Evolutionary conservation across 495 filamentous ascomycete genomes (phyloP), one percentile per base, ranked within the genome.

Genomic region (Aspergillus panamensis): DNA sequence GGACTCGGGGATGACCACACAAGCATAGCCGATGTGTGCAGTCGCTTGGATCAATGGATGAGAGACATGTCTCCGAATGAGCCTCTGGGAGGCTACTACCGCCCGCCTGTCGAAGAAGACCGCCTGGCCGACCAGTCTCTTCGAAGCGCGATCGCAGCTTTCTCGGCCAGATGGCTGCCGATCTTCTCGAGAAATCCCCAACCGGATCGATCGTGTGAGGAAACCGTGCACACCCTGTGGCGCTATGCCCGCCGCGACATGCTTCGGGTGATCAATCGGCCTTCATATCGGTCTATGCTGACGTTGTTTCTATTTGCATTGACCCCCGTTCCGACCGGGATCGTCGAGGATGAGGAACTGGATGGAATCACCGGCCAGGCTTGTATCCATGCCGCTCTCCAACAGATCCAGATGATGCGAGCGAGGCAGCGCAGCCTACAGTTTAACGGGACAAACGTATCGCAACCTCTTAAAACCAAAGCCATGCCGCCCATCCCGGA

Each of bases 371-470:
- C 32, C 43, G 53, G 53, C 5, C 53, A 55, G 29, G 43, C 45
- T 3, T 55, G 53, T 35, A 37, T 55, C 13, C 53, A 55, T 47
- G 53, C 53, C 8, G 53, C 42, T 0, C 9, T 55, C 8, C 53
- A 55, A 29, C 53, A 55, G 3, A 55, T 55, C 30, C 53, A 55
- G 43, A 55, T 25, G 3, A 40, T 55, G 1, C 53, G 53, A 1
- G 53, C 53, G 21, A 30, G 53, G 8, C 53, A 55, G 17, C 53
- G 53, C 1, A 55, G 53, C 16, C 12, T 55, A 14, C 53, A 48
- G 13, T 55, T 55, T 30, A 55, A 55, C n/a, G 53, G 53, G 14
- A 55, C 53, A 1, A 55, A 48, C 8, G 53, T 48, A 14, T 55
- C 53, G 0, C 30, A 55, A 25, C 53, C 43, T 3, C 47, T 30